phyloP scores from a whole-genome alignment of 768 basidiomycete species.

The Favolaschia claudopus region DNA sequence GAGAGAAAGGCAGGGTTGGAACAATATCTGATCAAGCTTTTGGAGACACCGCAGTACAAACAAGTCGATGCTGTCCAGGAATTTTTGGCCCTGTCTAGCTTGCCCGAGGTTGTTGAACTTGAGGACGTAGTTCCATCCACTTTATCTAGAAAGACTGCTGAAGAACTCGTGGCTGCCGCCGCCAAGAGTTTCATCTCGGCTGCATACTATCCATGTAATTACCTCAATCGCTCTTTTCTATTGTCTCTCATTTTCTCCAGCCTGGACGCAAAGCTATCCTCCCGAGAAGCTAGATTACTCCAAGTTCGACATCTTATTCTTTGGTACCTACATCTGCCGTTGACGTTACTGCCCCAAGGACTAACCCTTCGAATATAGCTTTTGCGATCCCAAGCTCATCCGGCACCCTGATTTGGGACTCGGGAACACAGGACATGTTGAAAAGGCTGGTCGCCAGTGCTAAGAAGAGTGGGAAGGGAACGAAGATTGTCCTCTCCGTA shows the following conservation, averaged over 20 bases:
- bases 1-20: slow-evolving; percentile 52
- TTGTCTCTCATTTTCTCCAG: slow-evolving; percentile 9
- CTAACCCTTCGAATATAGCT: slow-evolving; percentile 34
- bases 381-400: slow-evolving; percentile 62
- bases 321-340: slow-evolving; percentile 27
- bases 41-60: slow-evolving; percentile 38
- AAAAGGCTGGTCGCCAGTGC: slow-evolving; percentile 53
- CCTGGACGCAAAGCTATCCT: slow-evolving; percentile 23
- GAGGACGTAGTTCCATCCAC: slow-evolving; percentile 48
- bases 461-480: slow-evolving; percentile 53
- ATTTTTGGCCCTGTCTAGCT: slow-evolving; percentile 38
- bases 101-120: slow-evolving; percentile 31
- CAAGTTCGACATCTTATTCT: slow-evolving; percentile 59
- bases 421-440: slow-evolving; percentile 49
- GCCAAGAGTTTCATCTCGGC: slow-evolving; percentile 32
- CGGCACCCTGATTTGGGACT: slow-evolving; percentile 49
- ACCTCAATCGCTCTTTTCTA: neutral
- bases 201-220: slow-evolving; percentile 37
- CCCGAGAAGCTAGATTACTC: slow-evolving; percentile 53
- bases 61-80: slow-evolving; percentile 36
- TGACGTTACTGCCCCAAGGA: neutral
- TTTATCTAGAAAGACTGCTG: slow-evolving; percentile 16
- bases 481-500: slow-evolving; percentile 60
- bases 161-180: slow-evolving; percentile 8
- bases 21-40: slow-evolving; percentile 45